Evolutionary conservation across 106 monocot species (phyloP).

Genomic region (Narthecium ossifragum): DNA sequence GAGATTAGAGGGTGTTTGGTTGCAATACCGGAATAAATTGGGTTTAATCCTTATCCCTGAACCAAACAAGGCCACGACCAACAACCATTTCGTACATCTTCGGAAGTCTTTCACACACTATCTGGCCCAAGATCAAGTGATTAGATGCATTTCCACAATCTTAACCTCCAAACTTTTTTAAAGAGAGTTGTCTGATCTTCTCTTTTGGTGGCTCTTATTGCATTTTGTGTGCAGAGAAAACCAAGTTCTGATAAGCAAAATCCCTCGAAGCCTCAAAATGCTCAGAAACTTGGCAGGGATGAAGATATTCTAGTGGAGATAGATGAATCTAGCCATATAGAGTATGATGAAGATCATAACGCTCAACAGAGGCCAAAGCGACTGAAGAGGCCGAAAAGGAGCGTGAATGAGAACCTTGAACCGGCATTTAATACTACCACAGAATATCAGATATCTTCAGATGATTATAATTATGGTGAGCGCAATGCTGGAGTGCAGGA

Average conservation of each 20-base stretch:
- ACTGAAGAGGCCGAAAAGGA: conserved; percentile 42
- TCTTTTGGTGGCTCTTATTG: too few relatives aligned
- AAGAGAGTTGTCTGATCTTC: too few relatives aligned
- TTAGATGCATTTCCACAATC: too few relatives aligned
- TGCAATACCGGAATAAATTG: too few relatives aligned
- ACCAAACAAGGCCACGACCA: too few relatives aligned
- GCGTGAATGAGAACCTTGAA: conserved; percentile 35
- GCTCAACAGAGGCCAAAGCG: conserved; percentile 39
- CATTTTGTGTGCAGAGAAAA: conserved; percentile 64
- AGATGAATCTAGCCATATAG: conserved; percentile 18
- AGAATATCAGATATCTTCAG: conserved; percentile 1
- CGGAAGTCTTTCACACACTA: too few relatives aligned
- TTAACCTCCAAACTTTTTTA: too few relatives aligned
- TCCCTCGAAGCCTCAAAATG: conserved; percentile 19
- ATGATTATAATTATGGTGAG: not conserved
- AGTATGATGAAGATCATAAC: conserved; percentile 28
- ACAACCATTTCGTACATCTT: too few relatives aligned
- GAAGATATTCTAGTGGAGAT: conserved; percentile 18
- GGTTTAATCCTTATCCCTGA: too few relatives aligned
- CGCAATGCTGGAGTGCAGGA: not conserved
- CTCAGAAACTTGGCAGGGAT: conserved; percentile 14
- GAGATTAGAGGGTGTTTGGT: too few relatives aligned
- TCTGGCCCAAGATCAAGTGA: too few relatives aligned
- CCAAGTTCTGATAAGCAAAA: conserved; percentile 31
- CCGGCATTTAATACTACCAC: conserved; percentile 10